A percentile compares a stretch with the other conserved stretches of the same genome.
phyloP scores from a whole-genome alignment of 139 green algal genomes.

The Chlamydomonas schloesseri region DNA sequence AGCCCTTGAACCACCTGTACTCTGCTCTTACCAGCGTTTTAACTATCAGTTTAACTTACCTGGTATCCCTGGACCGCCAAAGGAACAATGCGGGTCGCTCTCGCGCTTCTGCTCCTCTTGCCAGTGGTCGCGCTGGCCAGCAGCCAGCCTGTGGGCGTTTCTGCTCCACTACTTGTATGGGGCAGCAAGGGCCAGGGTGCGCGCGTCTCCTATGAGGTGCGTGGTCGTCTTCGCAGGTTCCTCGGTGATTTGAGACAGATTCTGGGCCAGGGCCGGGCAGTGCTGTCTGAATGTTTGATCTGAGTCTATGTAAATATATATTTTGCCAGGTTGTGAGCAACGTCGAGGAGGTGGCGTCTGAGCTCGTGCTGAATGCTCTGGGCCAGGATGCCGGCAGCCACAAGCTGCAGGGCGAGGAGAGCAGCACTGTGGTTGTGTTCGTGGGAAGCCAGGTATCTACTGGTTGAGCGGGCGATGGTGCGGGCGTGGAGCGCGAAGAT shows the following conservation, averaged over 20 bases:
- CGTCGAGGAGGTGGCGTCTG: constrained; percentile 19
- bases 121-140: too few species aligned
- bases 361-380: constrained; percentile 19
- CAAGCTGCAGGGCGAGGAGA: background rate
- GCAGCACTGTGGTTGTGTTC: constrained; percentile 23
- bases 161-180: constrained; percentile 38
- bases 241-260: too few species aligned
- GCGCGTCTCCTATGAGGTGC: constrained; percentile 43
- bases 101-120: background rate
- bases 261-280: too few species aligned
- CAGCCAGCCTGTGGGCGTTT: background rate
- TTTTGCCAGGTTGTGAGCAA: background rate
- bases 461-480: background rate
- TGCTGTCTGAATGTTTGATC: too few species aligned
- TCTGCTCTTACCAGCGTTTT: too few species aligned
- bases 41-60: too few species aligned
- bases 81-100: too few species aligned
- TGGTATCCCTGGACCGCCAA: too few species aligned
- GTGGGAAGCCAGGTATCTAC: constrained; percentile 18
- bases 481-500: too few species aligned
- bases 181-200: constrained; percentile 32
- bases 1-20: too few species aligned
- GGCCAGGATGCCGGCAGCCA: background rate
- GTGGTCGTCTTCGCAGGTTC: too few species aligned
- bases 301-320: background rate